These are phyloP conservation scores for Misopates orontium DNA, from an alignment of 257 asterid genomes.

Conservation along the genomic window DNA sequence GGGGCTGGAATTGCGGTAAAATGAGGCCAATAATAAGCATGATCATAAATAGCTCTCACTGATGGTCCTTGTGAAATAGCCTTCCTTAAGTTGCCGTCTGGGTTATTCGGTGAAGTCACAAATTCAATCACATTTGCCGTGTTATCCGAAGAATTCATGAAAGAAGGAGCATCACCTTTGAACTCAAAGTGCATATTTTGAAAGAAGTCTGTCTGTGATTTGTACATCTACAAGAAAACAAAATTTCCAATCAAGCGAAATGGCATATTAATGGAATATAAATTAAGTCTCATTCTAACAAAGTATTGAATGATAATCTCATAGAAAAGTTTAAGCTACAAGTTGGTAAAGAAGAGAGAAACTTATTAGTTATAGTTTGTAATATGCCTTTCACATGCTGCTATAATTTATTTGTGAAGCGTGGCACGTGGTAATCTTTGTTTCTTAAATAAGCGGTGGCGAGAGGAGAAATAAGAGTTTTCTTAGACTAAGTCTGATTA, in stretches of 20 bases:
- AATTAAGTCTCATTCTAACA: too few species aligned
- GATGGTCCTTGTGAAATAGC: conserved; percentile 41
- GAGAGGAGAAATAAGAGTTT: too few species aligned
- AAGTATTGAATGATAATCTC: too few species aligned
- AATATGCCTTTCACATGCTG: too few species aligned
- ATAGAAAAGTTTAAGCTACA: too few species aligned
- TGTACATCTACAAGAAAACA: conserved; percentile 41
- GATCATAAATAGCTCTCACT: conserved; percentile 49
- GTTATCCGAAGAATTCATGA: conserved; percentile 36
- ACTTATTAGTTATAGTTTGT: too few species aligned
- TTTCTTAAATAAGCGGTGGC: too few species aligned
- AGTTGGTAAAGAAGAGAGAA: too few species aligned
- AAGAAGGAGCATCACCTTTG: conserved; percentile 43
- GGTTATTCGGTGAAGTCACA: conserved; percentile 80
- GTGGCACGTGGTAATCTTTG: too few species aligned
- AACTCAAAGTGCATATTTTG: conserved; percentile 41
- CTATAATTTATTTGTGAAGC: too few species aligned
- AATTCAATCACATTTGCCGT: conserved; percentile 48
- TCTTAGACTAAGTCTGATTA: too few species aligned
- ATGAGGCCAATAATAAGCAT: conserved; percentile 86
- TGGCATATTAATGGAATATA: too few species aligned
- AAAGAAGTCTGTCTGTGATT: conserved; percentile 53
- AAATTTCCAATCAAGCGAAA: background rate
- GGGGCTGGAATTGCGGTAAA: conserved; percentile 66
- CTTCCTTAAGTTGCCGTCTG: conserved; percentile 51